These are phyloP conservation scores for Kingdonia uniflora DNA, from an alignment of 164 flowering plant genomes.

Conservation along the genomic window DNA sequence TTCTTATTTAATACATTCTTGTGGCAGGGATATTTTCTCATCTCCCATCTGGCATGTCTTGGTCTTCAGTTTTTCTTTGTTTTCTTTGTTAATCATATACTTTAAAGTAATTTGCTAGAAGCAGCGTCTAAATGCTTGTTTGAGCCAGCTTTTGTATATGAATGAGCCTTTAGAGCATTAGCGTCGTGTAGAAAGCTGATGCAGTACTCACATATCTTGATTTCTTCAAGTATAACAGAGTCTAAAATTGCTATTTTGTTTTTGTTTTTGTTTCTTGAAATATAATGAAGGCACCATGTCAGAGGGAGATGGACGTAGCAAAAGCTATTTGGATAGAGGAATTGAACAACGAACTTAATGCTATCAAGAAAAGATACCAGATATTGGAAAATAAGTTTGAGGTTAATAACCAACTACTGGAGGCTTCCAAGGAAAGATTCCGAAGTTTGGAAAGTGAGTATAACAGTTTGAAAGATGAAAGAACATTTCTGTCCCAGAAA, in stretches of 20 bases:
- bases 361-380: constrained; percentile 37
- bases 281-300: constrained; percentile 42
- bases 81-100: not conserved
- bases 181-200: not conserved
- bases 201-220: not conserved
- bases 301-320: constrained; percentile 32
- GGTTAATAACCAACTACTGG: constrained; percentile 35
- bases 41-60: too few species aligned
- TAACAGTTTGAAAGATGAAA: constrained; percentile 44
- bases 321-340: constrained; percentile 37
- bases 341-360: constrained; percentile 32
- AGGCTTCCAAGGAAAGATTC: constrained; percentile 40
- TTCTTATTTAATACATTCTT: too few species aligned
- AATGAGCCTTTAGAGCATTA: not conserved
- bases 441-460: constrained; percentile 49
- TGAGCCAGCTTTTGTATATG: not conserved
- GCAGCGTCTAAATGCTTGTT: not conserved
- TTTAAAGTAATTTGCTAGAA: not conserved
- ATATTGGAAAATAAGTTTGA: constrained; percentile 36
- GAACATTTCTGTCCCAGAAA: constrained; percentile 33
- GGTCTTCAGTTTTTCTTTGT: too few species aligned
- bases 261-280: constrained; percentile 12
- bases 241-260: not conserved
- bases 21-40: too few species aligned
- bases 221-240: not conserved